Base-by-base conservation (phyloP, 495 filamentous ascomycete genomes). In the Aspergillus bridgeri region DNA sequence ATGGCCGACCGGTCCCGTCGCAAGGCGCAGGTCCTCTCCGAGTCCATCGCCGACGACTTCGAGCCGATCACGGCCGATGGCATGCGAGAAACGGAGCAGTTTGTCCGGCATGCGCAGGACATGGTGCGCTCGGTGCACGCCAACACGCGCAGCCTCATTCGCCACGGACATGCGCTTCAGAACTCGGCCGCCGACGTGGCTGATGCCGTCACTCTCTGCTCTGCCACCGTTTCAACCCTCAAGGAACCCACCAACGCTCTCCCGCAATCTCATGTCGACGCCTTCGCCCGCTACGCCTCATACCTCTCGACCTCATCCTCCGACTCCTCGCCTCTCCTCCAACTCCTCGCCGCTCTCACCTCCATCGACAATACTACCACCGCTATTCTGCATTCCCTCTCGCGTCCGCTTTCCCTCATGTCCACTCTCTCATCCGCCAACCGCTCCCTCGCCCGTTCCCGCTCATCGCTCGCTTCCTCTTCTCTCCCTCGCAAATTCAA, bases 41-140 rank as follows among this genome's bases (percentile, higher is more conserved):
- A 99, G 67, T 91, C 86, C 20, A 85, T 99, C 18, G 81, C 84
- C 53, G 94, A 98, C 23, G 94, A 99, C 63, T 87, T 88, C 63
- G 82, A 87, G 25, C 91, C 95, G 0, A 74, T 96, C 7, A 71
- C 67, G 6, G 50, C 61, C 6, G 85, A 91, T 58, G 91, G 96
- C 56, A 85, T 92, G 49, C 82, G 84, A n/a, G 92, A 96, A 68
- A 92, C 96, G 5, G 94, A 97, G 64, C 86, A 92, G 64, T 98
- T 98, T 69, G 84, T 96, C 48, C 84, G 86, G 47, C 88, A 95
- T 65, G 93, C 94, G 3, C 82, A 91, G 59, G 92, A 96, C 48
- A 90, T 90, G 66, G 87, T 97, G 53, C 85, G 90, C 42, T 85
- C 86, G 60, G 83, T 96, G 60, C 89, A 93, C 63, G 85, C 84